Evolutionary conservation across 2,329 filamentous ascomycete genomes (phyloP).

Genomic region (Talaromyces sp.): DNA sequence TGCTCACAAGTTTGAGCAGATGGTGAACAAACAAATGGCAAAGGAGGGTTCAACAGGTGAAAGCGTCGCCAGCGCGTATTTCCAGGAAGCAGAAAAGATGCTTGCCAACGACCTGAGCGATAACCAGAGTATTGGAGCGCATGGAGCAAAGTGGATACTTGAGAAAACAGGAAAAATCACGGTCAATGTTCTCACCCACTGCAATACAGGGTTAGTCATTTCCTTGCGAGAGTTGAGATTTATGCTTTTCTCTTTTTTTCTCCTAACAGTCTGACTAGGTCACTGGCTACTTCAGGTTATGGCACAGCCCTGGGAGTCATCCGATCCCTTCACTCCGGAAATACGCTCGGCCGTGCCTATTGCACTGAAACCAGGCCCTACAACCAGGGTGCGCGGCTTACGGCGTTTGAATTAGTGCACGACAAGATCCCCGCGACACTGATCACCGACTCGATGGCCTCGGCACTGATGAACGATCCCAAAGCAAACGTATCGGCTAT

Average conservation of each 20-base stretch:
- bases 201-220: constrained; percentile 73
- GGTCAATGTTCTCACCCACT: constrained; percentile 89
- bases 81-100: constrained; percentile 78
- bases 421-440: constrained; percentile 87
- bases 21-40: constrained; percentile 48
- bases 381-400: constrained; percentile 93
- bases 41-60: constrained; percentile 30
- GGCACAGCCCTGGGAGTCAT: constrained; percentile 94
- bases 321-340: constrained; percentile 66
- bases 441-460: constrained; percentile 96
- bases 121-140: constrained; percentile 77
- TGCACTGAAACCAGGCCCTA: constrained; percentile 97
- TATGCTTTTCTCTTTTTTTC: not conserved
- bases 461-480: constrained; percentile 63
- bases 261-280: constrained; percentile 44
- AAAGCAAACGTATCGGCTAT: constrained; percentile 73
- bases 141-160: constrained; percentile 79
- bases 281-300: constrained; percentile 94
- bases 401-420: constrained; percentile 93
- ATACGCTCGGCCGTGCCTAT: constrained; percentile 74
- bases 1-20: constrained; percentile 69
- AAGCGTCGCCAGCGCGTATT: constrained; percentile 64
- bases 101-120: constrained; percentile 80
- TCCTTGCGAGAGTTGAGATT: not conserved
- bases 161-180: constrained; percentile 53